phyloP scores from a whole-genome alignment of 2,329 filamentous ascomycete species.

The Ophiostoma pallidulum region DNA sequence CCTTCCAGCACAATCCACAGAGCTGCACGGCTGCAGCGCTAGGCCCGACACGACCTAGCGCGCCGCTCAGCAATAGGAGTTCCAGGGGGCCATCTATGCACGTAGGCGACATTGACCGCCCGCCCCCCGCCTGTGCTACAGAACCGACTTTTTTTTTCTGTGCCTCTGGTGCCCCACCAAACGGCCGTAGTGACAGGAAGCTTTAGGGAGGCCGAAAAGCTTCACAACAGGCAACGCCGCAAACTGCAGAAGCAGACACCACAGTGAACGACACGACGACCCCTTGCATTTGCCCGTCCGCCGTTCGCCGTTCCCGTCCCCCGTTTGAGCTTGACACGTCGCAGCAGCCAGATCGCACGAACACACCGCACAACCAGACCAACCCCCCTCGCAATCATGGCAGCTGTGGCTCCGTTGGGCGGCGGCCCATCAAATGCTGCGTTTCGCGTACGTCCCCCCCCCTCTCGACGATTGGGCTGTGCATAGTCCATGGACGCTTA shows the following conservation, averaged over 20 bases:
- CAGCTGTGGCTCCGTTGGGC: slow-evolving; percentile 36
- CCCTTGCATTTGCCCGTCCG: background rate
- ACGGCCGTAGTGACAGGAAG: slow-evolving; percentile 10
- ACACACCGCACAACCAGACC: background rate
- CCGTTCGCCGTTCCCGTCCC: too few species aligned
- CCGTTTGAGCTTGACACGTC: background rate
- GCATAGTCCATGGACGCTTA: background rate
- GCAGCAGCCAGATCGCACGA: background rate
- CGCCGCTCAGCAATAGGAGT: slow-evolving; percentile 3
- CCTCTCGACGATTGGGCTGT: slow-evolving; percentile 1
- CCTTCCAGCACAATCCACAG: slow-evolving; percentile 10
- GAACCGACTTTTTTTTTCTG: slow-evolving; percentile 11
- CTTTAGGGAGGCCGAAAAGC: slow-evolving; percentile 12
- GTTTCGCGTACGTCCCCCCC: slow-evolving; percentile 41
- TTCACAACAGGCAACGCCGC: slow-evolving; percentile 11
- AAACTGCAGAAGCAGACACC: background rate
- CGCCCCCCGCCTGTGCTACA: background rate
- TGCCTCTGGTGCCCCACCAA: slow-evolving; percentile 9
- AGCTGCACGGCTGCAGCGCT: slow-evolving; percentile 16
- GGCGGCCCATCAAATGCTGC: slow-evolving; percentile 39
- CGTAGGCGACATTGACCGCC: background rate
- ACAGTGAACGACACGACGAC: background rate
- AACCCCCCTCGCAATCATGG: slow-evolving; percentile 25
- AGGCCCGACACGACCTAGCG: slow-evolving; percentile 3
- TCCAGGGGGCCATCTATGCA: background rate